A percentile compares a stretch with the other conserved stretches of the same genome.
phyloP scores from a whole-genome alignment of 176 grass and related monocot genomes.

The Rhynchospora breviuscula region DNA sequence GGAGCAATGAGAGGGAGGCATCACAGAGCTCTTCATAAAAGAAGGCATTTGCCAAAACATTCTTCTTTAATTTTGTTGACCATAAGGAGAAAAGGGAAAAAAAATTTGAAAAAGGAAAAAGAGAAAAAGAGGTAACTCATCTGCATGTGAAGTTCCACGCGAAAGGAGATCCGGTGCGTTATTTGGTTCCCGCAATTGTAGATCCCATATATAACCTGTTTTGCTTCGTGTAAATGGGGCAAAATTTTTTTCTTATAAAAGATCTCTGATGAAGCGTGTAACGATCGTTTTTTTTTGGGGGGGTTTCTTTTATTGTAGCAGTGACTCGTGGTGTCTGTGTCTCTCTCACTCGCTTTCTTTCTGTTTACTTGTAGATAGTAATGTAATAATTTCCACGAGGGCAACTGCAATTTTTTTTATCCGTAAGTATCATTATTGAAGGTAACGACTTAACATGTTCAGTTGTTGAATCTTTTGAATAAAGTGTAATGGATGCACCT shows the following conservation, averaged over 20 bases:
- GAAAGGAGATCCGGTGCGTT: slow-evolving; percentile 22
- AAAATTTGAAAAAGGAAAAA: slow-evolving; percentile 7
- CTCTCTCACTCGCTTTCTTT: neutral
- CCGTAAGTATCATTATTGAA: slow-evolving; percentile 22
- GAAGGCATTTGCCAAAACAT: neutral
- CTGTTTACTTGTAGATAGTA: slow-evolving; percentile 14
- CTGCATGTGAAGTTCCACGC: slow-evolving; percentile 11
- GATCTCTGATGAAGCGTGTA: slow-evolving; percentile 18
- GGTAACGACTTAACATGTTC: slow-evolving; percentile 30
- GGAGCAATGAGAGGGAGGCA: slow-evolving; percentile 53
- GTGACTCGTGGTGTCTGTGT: slow-evolving; percentile 19
- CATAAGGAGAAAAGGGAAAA: slow-evolving; percentile 11
- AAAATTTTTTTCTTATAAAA: slow-evolving; percentile 25
- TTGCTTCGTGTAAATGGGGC: slow-evolving; percentile 39
- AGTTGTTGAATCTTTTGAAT: slow-evolving; percentile 22
- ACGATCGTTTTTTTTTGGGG: slow-evolving; percentile 20
- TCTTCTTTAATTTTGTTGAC: slow-evolving; percentile 36
- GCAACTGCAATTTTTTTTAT: slow-evolving; percentile 24
- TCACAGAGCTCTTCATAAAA: slow-evolving; percentile 41
- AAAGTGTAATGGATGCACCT: slow-evolving; percentile 27
- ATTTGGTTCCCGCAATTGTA: slow-evolving; percentile 25
- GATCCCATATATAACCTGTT: slow-evolving; percentile 24
- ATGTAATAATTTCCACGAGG: slow-evolving; percentile 26
- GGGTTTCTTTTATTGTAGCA: slow-evolving; percentile 32
- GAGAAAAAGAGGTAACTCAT: slow-evolving; percentile 17